These are phyloP conservation scores for Panaeolus papilionaceus DNA, from an alignment of 768 basidiomycete genomes.

Conservation along the genomic window DNA sequence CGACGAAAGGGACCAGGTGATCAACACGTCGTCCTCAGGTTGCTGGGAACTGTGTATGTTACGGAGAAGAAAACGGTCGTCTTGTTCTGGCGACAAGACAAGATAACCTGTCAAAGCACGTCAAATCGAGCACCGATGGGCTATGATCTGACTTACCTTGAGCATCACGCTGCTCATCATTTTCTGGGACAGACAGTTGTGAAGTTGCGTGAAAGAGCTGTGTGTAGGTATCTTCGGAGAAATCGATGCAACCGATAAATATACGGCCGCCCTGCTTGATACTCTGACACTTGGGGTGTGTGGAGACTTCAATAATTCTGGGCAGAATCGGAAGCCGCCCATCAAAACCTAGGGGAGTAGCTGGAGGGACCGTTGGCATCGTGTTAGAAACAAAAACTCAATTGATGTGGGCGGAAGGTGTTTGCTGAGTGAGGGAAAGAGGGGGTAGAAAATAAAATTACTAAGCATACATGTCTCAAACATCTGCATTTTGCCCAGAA, in stretches of 20 bases:
- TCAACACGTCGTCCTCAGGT: not conserved
- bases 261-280: not conserved
- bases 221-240: not conserved
- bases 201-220: not conserved
- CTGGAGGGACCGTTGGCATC: no score
- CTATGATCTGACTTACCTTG: not conserved
- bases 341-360: no score
- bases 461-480: no score
- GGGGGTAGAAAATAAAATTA: no score
- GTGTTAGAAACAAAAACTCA: no score
- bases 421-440: no score
- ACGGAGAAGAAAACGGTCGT: slow-evolving; percentile 9
- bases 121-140: no score
- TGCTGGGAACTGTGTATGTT: not conserved
- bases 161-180: not conserved
- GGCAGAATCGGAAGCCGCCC: no score
- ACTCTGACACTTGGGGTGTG: not conserved
- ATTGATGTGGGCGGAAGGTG: no score
- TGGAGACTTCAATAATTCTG: not conserved
- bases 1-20: no score
- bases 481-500: no score
- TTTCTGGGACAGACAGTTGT: not conserved
- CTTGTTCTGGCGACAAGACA: not conserved
- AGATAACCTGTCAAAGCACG: not conserved
- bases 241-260: not conserved